Evolutionary conservation across 2,329 filamentous ascomycete species (phyloP).

Genomic region (Sordariomycetes sp.): DNA sequence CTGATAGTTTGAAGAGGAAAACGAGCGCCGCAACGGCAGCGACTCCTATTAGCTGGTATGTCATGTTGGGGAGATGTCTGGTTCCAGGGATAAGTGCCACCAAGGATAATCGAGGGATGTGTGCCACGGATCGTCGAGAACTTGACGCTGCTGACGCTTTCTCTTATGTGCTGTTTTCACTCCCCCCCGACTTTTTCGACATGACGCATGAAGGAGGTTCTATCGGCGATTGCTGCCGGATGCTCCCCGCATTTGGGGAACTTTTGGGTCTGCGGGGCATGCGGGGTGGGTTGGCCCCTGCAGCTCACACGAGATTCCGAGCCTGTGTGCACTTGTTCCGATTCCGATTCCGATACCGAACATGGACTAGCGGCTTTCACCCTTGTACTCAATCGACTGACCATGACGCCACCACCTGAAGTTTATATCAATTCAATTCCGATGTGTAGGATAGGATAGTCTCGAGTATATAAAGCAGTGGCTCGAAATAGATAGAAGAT

Average conservation of each 20-base stretch:
- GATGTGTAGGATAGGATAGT: background rate
- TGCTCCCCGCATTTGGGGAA: background rate
- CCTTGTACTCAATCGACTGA: background rate
- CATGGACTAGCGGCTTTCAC: background rate
- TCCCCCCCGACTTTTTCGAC: no score
- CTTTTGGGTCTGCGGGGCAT: background rate
- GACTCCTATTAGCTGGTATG: slow-evolving; percentile 2
- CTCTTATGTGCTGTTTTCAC: background rate
- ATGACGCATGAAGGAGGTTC: background rate
- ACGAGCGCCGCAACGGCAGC: slow-evolving; percentile 9
- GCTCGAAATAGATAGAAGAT: background rate
- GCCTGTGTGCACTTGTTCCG: background rate
- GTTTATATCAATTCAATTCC: background rate
- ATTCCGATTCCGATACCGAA: slow-evolving; percentile 4
- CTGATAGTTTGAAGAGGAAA: slow-evolving; percentile 20
- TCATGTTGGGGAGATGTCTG: background rate
- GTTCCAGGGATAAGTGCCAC: background rate
- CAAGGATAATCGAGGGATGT: background rate
- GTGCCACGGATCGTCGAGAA: no score
- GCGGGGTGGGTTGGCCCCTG: no score
- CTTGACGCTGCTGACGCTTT: background rate
- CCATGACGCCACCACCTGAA: background rate
- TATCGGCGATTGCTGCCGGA: background rate
- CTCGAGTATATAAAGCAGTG: background rate
- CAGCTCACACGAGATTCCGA: background rate